Base-by-base conservation (phyloP, 371 early-diverging fungal species). In the Syncephalastrum contaminatum region DNA sequence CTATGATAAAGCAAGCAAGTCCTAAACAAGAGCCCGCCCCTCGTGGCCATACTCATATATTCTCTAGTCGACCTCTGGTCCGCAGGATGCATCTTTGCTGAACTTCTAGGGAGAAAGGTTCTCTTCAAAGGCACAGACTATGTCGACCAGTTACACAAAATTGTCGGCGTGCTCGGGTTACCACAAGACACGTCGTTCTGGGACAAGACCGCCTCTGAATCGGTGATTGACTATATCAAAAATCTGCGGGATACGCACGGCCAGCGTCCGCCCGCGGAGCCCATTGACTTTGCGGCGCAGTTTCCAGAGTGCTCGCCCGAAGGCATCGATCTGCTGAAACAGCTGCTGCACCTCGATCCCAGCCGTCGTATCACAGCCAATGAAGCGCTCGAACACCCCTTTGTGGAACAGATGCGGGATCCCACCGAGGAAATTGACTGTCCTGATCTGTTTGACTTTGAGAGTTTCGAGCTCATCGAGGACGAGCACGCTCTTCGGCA, bases 71-170 rank as follows among this genome's bases (percentile, higher is more conserved):
- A 99, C 69, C 93, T 99, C 41, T 99, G 99, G 99, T 90, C 99
- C 4, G 84, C 94, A 20, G 99, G 99, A 4, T 99, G 99, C 73
- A 93, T 99, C 30, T 97, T 99, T 83, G 99, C 98, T 3, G 99
- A 99, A 63, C 81, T 99, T 19, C 80, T 99, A 67, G 81, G 97
- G 48, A 84, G 99, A 16, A 86, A 88, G 20, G 95, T 93, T 48
- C 74, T 99, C 43, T 91, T 98, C n/a, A 96, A 91, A 30, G 91
- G 91, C 40, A 83, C 89, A 2, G 99, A 99, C 60, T 92, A 93
- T 57, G 76, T 99, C 56, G 93, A 89, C 40, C 99, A 99, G 64
- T 77, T 99, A 22, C 88, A 96, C 36, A 86, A 88, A 8, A 99
- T 98, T 47, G 94, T 96, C 72, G 80, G 83, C 47, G 96, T 96